Evolutionary conservation across 164 flowering plant genomes (phyloP), one percentile per base, ranked within the genome.

Genomic region (Berberis thunbergii): DNA sequence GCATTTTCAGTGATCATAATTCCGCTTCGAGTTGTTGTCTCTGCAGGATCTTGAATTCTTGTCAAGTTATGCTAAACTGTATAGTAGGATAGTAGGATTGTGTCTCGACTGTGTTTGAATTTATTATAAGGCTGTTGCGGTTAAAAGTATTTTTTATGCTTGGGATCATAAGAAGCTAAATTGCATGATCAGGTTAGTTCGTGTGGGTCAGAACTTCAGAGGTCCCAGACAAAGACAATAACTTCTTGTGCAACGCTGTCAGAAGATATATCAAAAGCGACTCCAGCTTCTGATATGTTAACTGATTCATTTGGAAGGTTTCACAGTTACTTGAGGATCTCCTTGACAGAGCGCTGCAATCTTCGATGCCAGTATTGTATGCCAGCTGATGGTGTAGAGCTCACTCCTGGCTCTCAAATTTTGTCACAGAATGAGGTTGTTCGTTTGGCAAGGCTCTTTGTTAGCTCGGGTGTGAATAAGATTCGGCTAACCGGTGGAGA

Each of bases 401-500:
- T 94, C 59, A 91, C 93, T 49, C 86, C 93, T 50, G 77, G 59
- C 11, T 75, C 90, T 61, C 72, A 78, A 41, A 73, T 94, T 57
- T 79, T 94, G 13, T 75, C 91, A 7, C 79, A 52, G 50, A 65
- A 72, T 63, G 99, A 94, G 77, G 79, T 91, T 70, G 61, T 91
- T 66, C 86, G 83, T 13, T 56, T 94, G 72, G 96, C 91, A 50
- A 74, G 69, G 77, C 76, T 94, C 7, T 91, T 94, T 78, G 95
- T 88, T 10, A 77, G 76, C 68, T 78, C 91, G 9, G 99, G 99
- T 1, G 99, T 91, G 44, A 67, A 82, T 67, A 94, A 94, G 68
- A 91, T 94, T 64, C 93, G 97, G 49, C 71, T 94, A 73, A 94
- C 97, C 54, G 99, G 97, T 41, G 97, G 99, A 56, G 97, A 94